Evolutionary conservation across 345 rosid species (phyloP), one percentile per base, ranked within the genome.

Genomic region (Cardamine resedifolia): DNA sequence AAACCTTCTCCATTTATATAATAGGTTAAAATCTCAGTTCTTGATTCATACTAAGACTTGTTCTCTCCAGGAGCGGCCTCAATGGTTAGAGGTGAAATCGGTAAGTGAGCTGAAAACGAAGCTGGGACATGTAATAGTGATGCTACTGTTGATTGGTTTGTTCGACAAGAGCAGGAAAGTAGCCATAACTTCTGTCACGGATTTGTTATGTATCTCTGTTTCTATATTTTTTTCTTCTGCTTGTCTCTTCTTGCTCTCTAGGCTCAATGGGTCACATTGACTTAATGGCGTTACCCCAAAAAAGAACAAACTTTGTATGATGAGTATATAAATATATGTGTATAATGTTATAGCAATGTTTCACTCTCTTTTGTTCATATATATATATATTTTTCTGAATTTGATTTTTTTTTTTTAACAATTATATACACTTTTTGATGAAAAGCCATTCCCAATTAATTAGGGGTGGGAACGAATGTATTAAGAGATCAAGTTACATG

Each of bases 51-150:
- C 30, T 52, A 15, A 50, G 5, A 24, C 28, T 41, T 4, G 14
- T 71, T 20, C 61, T 9, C 30, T 41, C 34, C 80, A 91, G 98
- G 96, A 85, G 68, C 81, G 98, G 28, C 98, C 96, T 1, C 85
- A 74, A 71, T 93, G 97, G 97, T 78, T 93, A 48, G 92, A 90
- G 38, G 84, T 93, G 60, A 93, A 86, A 76, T 55, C 94, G 2
- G 90, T 93, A 9, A 84, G 88, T 16, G 89, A 86, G 76, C 83
- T 93, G 83, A 90, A 93, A 74, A 87, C 98, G 19, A 90, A 90
- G 79, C 71, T 93, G 20, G 97, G 98, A 23, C 98, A 93, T 58
- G 98, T 93, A 14, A 93, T 93, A 74, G 97, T 93, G 79, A 93
- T 93, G 98, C 90, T 90, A 36, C 86, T 93, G 38, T 81, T 93